Base-by-base conservation (phyloP, 768 basidiomycete genomes). In the Dacryopinax primogenitus region DNA sequence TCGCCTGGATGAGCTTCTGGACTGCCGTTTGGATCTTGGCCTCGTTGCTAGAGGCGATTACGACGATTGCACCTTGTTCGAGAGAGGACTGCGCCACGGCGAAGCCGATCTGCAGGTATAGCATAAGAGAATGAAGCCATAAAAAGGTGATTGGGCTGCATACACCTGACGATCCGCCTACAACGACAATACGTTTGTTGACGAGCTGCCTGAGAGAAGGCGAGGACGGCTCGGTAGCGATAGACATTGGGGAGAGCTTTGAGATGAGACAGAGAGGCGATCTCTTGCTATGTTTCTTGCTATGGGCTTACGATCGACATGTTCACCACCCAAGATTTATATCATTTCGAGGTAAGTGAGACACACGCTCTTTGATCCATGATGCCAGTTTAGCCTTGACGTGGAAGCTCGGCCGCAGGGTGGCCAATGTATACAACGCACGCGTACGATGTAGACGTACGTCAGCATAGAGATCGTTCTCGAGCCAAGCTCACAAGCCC, bases 51-150 rank as follows among this genome's bases (percentile, higher is more conserved):
- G 51, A 58, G 26, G 51, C 51, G 23, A 58, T 58, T 7, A 58
- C 32, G 26, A 58, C 51, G 15, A 28, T 58, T 23, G 51, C 51
- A 58, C 51, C 51, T 9, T 58, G 51, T 30, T 58, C 51, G 51
- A 68, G 63, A n/a, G 39, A 18, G n/a, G 67, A 62, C 36, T 63
- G 39, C 18, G 65, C 67, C 12, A 66, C 67, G 36, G 51, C 65
- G 30, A 41, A 67, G n/a, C 63, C 68, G 3, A 68, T 58, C 51
- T 58, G 18, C 4, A 30, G 45, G 13, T 15, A 30, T 28, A 6
- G 6, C 26, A 28, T 58, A 3, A 26, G 51, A 13, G 11, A 9
- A 15, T 3, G 51, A 58, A 9, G 51, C 4, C 11, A 44, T 6
- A 6, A 44, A 44, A 11, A n/a, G 34, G n/a, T 63, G 63, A 7